phyloP scores from a whole-genome alignment of 1,139 yeast species.

The Scheffersomyces parashehatae region DNA sequence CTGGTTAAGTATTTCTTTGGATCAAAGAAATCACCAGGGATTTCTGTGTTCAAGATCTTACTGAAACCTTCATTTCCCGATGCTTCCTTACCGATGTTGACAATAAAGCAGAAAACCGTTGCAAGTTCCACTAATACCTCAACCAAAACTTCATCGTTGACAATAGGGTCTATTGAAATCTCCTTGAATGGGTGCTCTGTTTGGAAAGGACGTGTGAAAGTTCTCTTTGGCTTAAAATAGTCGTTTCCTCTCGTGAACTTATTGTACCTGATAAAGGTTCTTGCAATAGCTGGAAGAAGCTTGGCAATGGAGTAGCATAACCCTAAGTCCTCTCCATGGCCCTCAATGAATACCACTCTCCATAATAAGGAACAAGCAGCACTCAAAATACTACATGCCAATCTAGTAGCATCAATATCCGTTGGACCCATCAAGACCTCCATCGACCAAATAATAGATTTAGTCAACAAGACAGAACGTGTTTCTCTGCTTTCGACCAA shows the following conservation, averaged over 20 bases:
- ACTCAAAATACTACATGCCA: slow-evolving; percentile 60
- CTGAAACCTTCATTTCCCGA: slow-evolving; percentile 48
- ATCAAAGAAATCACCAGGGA: slow-evolving; percentile 35
- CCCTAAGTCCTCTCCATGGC: slow-evolving; percentile 25
- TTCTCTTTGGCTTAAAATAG: slow-evolving; percentile 58
- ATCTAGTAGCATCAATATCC: slow-evolving; percentile 60
- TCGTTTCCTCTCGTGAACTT: slow-evolving; percentile 53
- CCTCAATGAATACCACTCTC: slow-evolving; percentile 26
- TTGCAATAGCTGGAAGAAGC: slow-evolving; percentile 52
- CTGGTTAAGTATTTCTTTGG: slow-evolving; percentile 33
- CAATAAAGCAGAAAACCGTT: slow-evolving; percentile 56
- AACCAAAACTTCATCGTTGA: slow-evolving; percentile 67
- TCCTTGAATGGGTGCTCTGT: slow-evolving; percentile 64
- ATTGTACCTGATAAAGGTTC: slow-evolving; percentile 54
- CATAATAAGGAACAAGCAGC: slow-evolving; percentile 46
- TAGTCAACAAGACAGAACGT: slow-evolving; percentile 48
- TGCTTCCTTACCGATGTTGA: slow-evolving; percentile 50
- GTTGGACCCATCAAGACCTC: slow-evolving; percentile 54
- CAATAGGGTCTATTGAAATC: slow-evolving; percentile 71
- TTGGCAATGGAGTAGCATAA: slow-evolving; percentile 50
- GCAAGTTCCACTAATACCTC: slow-evolving; percentile 74
- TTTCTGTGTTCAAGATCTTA: slow-evolving; percentile 26
- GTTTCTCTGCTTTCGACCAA: slow-evolving; percentile 36
- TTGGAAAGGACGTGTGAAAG: slow-evolving; percentile 71
- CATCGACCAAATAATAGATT: slow-evolving; percentile 63